A percentile compares a stretch with the other conserved stretches of the same genome.
phyloP scores from a whole-genome alignment of 345 rosid genomes.

The Citrus australasica region DNA sequence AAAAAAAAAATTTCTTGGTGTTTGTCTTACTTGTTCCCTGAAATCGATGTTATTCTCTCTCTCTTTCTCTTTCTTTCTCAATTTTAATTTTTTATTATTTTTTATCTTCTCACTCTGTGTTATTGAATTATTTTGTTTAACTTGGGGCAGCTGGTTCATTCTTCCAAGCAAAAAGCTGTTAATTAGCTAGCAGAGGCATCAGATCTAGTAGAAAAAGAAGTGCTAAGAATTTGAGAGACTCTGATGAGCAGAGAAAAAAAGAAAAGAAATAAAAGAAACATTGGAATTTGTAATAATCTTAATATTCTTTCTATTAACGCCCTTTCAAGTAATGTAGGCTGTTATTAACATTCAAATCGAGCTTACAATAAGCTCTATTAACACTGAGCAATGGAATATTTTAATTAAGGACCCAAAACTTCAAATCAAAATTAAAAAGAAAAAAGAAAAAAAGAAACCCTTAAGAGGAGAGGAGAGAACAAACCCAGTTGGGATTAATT shows the following conservation, averaged over 20 bases:
- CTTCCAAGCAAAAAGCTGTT: constrained; percentile 72
- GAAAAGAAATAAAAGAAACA: constrained; percentile 13
- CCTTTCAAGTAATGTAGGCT: constrained; percentile 30
- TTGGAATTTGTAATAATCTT: constrained; percentile 42
- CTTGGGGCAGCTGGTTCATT: constrained; percentile 39
- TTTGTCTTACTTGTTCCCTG: constrained; percentile 41
- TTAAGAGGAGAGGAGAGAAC: not conserved
- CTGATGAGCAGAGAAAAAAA: constrained; percentile 24
- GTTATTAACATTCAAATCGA: constrained; percentile 20
- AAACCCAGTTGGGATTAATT: not conserved
- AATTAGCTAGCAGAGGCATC: constrained; percentile 61
- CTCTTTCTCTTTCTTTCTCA: constrained; percentile 29
- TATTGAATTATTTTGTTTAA: not conserved
- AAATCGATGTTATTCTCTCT: constrained; percentile 27
- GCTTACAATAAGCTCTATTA: constrained; percentile 16
- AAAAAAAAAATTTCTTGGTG: constrained; percentile 21
- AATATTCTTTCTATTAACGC: constrained; percentile 10
- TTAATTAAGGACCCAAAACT: too few species aligned
- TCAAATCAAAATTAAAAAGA: constrained; percentile 4
- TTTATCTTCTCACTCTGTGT: constrained; percentile 13
- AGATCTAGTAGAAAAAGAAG: constrained; percentile 65
- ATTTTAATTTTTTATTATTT: constrained; percentile 27
- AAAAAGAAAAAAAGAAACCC: not conserved
- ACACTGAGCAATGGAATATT: not conserved
- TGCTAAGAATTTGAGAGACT: constrained; percentile 40